phyloP scores from a whole-genome alignment of 2,329 filamentous ascomycete genomes.

The Xylariaceae sp. region DNA sequence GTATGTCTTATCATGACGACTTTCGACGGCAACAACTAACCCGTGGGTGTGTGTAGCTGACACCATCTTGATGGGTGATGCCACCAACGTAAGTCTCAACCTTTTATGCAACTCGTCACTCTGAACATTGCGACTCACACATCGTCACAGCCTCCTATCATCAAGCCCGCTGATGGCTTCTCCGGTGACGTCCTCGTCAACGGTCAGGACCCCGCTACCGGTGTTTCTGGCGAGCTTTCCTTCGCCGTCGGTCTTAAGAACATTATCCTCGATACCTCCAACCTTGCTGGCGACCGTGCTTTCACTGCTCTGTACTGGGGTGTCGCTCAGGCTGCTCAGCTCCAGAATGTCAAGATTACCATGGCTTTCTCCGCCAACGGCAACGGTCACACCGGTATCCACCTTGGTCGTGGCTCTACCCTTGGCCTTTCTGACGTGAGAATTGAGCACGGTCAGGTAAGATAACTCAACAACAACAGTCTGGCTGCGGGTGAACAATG shows the following conservation, averaged over 20 bases:
- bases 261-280: constrained; percentile 39
- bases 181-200: constrained; percentile 32
- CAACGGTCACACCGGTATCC: constrained; percentile 39
- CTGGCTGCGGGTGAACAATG: background rate
- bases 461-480: background rate
- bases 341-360: constrained; percentile 40
- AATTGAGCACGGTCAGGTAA: constrained; percentile 37
- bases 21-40: constrained; percentile 1
- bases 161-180: constrained; percentile 38
- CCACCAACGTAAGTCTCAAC: constrained; percentile 34
- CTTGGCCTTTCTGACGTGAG: constrained; percentile 39
- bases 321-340: constrained; percentile 40
- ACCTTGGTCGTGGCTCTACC: constrained; percentile 38
- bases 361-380: constrained; percentile 36
- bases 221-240: constrained; percentile 34
- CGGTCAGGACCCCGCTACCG: constrained; percentile 37
- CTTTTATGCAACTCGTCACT: background rate
- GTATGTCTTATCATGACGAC: constrained; percentile 3
- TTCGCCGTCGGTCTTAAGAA: constrained; percentile 43
- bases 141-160: constrained; percentile 34
- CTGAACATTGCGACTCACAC: constrained; percentile 3
- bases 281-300: constrained; percentile 31
- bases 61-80: constrained; percentile 43
- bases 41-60: constrained; percentile 27
- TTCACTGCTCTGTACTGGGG: constrained; percentile 42